phyloP scores from a whole-genome alignment of 2,329 filamentous ascomycete species.

The Hymenoscyphus repandus region DNA sequence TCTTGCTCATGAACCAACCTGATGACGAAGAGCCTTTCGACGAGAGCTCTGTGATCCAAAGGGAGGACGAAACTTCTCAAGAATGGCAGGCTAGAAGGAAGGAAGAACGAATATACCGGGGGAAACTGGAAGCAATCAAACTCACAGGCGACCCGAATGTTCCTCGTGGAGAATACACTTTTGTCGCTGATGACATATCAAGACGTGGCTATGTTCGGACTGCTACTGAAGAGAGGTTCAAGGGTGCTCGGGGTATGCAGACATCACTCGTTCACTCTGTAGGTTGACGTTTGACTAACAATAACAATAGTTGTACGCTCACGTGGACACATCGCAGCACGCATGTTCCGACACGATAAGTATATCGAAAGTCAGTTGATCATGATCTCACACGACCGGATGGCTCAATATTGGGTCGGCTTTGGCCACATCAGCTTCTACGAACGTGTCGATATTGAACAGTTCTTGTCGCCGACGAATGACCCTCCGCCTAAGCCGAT shows the following conservation, averaged over 20 bases:
- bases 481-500: conserved; percentile 8
- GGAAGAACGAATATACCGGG: conserved; percentile 50
- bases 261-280: not conserved
- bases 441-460: conserved; percentile 54
- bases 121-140: conserved; percentile 78
- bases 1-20: conserved; percentile 74
- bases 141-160: conserved; percentile 89
- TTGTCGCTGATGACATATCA: conserved; percentile 74
- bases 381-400: conserved; percentile 66
- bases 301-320: not conserved
- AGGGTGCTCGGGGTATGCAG: conserved; percentile 49
- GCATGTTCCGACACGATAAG: conserved; percentile 64
- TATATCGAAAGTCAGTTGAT: conserved; percentile 74
- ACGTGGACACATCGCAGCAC: conserved; percentile 68
- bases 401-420: conserved; percentile 78
- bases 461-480: conserved; percentile 33
- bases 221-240: conserved; percentile 62
- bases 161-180: conserved; percentile 78
- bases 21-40: conserved; percentile 42
- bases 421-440: conserved; percentile 58
- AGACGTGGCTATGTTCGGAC: conserved; percentile 57
- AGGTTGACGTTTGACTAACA: not conserved
- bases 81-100: conserved; percentile 42
- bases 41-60: conserved; percentile 37
- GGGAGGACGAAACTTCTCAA: conserved; percentile 39